Evolutionary conservation across 345 rosid genomes (phyloP).

Genomic region (Salix arbutifolia): DNA sequence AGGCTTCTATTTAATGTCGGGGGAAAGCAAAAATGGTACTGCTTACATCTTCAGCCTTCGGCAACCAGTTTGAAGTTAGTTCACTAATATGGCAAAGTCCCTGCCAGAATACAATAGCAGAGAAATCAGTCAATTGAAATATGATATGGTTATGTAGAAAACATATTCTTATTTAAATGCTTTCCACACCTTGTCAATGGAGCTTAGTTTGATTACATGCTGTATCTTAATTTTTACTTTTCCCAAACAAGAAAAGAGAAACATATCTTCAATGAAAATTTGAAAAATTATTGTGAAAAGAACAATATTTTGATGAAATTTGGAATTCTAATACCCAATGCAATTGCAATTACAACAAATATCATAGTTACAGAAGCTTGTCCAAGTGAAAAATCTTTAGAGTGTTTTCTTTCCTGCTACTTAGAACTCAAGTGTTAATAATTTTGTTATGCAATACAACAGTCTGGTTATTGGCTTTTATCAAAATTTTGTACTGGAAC

Average conservation of each 20-base stretch:
- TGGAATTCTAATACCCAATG: neutral
- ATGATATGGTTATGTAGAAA: neutral
- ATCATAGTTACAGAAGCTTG: neutral
- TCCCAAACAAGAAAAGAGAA: neutral
- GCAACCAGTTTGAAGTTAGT: slow-evolving; percentile 72
- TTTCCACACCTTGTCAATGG: neutral
- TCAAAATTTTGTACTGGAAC: neutral
- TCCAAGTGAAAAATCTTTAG: neutral
- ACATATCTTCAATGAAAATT: neutral
- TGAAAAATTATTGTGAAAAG: neutral
- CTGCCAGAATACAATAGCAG: slow-evolving; percentile 28
- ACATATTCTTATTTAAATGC: neutral
- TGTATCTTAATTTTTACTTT: neutral
- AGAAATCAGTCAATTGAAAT: slow-evolving; percentile 2
- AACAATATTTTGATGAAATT: neutral
- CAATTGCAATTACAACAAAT: neutral
- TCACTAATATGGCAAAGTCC: slow-evolving; percentile 99
- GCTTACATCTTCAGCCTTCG: slow-evolving; percentile 98
- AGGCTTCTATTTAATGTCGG: neutral
- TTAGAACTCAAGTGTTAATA: neutral
- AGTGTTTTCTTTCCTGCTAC: neutral
- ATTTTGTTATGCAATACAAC: neutral
- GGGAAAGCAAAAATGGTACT: neutral
- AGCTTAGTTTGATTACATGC: neutral
- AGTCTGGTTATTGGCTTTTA: neutral